Evolutionary conservation across 148 eudicot genomes (phyloP).

Genomic region (Rhododendron henanense): DNA sequence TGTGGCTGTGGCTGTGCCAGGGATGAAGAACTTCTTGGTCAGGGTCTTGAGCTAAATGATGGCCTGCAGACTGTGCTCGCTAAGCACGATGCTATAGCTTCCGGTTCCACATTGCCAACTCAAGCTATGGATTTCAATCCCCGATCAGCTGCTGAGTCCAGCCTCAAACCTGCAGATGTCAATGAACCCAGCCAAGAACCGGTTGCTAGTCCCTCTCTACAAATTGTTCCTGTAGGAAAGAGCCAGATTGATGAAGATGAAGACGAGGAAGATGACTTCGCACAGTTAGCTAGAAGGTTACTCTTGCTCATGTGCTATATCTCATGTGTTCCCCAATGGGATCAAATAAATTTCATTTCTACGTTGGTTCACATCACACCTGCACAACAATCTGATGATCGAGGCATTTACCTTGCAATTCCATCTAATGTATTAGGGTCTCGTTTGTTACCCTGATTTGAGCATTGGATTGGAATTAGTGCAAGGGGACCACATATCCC

Average conservation of each 20-base stretch:
- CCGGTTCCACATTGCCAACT: constrained; percentile 64
- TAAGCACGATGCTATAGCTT: constrained; percentile 81
- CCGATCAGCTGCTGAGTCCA: constrained; percentile 25
- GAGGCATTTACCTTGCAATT: not conserved
- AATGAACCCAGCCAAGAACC: constrained; percentile 21
- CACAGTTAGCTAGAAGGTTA: constrained; percentile 78
- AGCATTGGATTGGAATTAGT: not conserved
- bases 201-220: constrained; percentile 33
- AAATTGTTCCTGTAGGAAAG: constrained; percentile 22
- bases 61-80: constrained; percentile 69
- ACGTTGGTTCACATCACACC: not conserved
- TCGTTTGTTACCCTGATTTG: not conserved
- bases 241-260: constrained; percentile 54
- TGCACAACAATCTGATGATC: not conserved
- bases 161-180: constrained; percentile 30
- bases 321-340: not conserved
- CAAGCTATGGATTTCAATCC: constrained; percentile 21
- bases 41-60: constrained; percentile 90
- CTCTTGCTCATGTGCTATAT: constrained; percentile 6
- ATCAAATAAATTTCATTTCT: not conserved
- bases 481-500: not conserved
- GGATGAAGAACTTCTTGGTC: constrained; percentile 81
- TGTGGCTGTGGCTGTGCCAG: constrained; percentile 25
- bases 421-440: not conserved
- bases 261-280: constrained; percentile 89